Base-by-base conservation (phyloP, 441 rosid genomes). In the Isatis lusitanica region DNA sequence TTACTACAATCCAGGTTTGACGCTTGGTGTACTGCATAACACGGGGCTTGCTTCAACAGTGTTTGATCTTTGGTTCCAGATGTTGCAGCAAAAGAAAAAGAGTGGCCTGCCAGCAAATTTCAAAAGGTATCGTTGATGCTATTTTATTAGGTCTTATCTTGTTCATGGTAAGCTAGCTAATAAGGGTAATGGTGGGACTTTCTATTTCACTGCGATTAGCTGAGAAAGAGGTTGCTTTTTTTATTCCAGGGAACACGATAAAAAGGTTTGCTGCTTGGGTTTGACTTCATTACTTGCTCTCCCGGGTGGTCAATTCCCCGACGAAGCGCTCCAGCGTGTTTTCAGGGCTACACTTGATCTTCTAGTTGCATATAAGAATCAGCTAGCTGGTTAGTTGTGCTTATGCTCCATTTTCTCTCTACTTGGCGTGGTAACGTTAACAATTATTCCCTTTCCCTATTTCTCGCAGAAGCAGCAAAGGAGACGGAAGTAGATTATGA, bases 231-330 rank as follows among this genome's bases (percentile, higher is more conserved):
- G 47, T 52, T 58, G 46, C 46, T 81, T 63, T 74, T 18, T 77
- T 62, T 55, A 44, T 74, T 56, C 57, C 90, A 96, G 99, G 88
- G 98, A 88, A 69, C 90, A 93, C 72, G 96, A 89, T 78, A 96
- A 96, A 80, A 96, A 96, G 82, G 94, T 96, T 58, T 96, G 99
- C 83, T 93, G 97, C 84, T 82, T 96, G 88, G 99, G 99, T 42
- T 83, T 96, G 88, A 87, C 89, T 30, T 88, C 99, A 68, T 81
- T 96, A 38, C 90, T 96, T 71, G 83, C 83, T 55, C 97, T 96
- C 62, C 94, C 98, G 13, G 88, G 84, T 12, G 89, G 87, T 74
- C 99, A 84, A 78, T 83, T 96, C 70, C 94, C 94, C 6, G 93
- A 82, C 36, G 98, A 96, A 50, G 98, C 99, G 21, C 77, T 93